phyloP scores from a whole-genome alignment of 2,329 filamentous ascomycete species.

The Raffaelea ambrosiae region DNA sequence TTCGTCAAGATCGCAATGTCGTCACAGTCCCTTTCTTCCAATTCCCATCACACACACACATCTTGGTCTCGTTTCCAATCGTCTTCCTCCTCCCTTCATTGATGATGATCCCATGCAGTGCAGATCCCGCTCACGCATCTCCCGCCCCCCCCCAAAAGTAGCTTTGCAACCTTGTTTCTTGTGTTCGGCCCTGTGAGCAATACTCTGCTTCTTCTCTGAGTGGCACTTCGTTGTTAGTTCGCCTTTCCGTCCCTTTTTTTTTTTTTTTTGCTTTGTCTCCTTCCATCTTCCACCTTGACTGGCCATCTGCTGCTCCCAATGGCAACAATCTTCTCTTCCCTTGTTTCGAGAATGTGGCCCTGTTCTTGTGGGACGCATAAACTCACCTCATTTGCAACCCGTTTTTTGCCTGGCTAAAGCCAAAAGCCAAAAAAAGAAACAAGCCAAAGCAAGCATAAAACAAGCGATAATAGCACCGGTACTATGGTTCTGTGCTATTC shows the following conservation, averaged over 20 bases:
- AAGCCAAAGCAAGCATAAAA: background rate
- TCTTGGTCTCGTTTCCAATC: too few relatives aligned
- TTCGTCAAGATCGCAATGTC: too few relatives aligned
- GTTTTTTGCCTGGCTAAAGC: background rate
- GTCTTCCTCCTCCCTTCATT: too few relatives aligned
- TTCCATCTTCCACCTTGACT: background rate
- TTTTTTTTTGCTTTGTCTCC: background rate
- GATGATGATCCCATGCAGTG: too few relatives aligned
- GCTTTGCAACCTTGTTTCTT: background rate
- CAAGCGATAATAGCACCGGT: background rate
- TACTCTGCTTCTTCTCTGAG: too few relatives aligned
- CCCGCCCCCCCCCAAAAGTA: background rate
- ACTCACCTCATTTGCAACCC: conserved; percentile 1
- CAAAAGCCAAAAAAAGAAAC: background rate
- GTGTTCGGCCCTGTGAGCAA: too few relatives aligned
- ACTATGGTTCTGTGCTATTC: too few relatives aligned
- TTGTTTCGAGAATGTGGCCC: background rate
- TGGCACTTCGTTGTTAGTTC: too few relatives aligned
- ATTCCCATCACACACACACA: too few relatives aligned
- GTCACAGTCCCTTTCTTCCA: too few relatives aligned
- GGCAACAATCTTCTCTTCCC: too few relatives aligned
- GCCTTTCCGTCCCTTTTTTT: background rate
- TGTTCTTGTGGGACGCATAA: conserved; percentile 1
- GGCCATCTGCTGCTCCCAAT: background rate
- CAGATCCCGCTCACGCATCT: too few relatives aligned